phyloP scores from a whole-genome alignment of 129 eudicot species.

The Tagetes patula region DNA sequence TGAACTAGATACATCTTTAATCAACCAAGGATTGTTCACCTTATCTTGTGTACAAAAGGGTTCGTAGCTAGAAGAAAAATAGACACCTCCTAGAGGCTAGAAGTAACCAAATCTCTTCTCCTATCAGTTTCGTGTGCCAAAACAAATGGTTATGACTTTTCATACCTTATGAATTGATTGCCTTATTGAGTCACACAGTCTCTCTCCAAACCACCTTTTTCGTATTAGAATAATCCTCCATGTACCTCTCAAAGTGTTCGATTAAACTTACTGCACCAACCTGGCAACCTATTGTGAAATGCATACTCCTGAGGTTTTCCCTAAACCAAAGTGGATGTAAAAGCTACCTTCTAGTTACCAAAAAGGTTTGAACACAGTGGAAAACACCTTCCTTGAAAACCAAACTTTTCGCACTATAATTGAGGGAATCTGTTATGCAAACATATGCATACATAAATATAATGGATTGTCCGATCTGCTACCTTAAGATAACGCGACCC shows the following conservation, averaged over 20 bases:
- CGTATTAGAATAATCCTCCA: slow-evolving; percentile 1
- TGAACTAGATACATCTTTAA: background rate
- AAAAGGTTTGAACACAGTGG: background rate
- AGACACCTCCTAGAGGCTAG: background rate
- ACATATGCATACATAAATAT: background rate
- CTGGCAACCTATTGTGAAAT: background rate
- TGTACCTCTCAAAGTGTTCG: background rate
- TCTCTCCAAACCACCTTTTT: background rate
- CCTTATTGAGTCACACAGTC: background rate
- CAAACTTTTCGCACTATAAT: background rate
- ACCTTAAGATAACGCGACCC: background rate
- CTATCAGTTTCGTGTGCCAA: background rate
- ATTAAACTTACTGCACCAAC: background rate
- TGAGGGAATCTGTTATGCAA: background rate
- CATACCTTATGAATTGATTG: background rate
- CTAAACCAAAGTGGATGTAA: background rate
- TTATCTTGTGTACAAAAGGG: background rate
- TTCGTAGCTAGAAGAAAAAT: background rate
- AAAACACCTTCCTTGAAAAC: background rate
- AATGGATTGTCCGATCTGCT: background rate
- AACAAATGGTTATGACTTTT: background rate
- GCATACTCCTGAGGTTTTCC: background rate
- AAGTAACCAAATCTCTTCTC: background rate
- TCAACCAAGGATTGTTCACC: background rate
- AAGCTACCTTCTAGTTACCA: background rate